Percentiles rank a stretch among this genome's conserved stretches.
Conservation (phyloP, 2,329 filamentous ascomycete genomes). For the Pseudogymnoascus sp. region DNA sequence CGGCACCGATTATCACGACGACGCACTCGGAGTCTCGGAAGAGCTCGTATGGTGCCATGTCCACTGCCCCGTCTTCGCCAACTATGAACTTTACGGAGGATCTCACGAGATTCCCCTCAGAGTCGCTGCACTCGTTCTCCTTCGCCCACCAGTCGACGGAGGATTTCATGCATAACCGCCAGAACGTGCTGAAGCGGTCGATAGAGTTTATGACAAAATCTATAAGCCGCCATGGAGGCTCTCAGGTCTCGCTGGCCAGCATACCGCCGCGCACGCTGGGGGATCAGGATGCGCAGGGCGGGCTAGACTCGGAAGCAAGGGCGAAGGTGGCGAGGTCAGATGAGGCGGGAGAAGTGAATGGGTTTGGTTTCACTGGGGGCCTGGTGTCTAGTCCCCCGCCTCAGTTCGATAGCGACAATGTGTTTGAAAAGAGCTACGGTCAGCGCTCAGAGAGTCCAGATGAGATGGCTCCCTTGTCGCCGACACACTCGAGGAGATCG, state of each 20-base stretch:
- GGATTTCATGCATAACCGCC: slow-evolving; percentile 81
- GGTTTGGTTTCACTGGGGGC: slow-evolving; percentile 40
- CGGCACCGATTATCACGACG: slow-evolving; percentile 46
- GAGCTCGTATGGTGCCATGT: slow-evolving; percentile 18
- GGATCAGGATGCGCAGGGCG: slow-evolving; percentile 78
- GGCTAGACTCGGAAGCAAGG: slow-evolving; percentile 79
- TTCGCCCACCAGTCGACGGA: slow-evolving; percentile 86
- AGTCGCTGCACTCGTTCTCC: slow-evolving; percentile 96
- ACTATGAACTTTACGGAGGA: slow-evolving; percentile 71
- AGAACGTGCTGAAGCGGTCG: slow-evolving; percentile 86
- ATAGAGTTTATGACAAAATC: slow-evolving; percentile 80
- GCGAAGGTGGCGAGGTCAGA: slow-evolving; percentile 70
- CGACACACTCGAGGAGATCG: slow-evolving; percentile 17
- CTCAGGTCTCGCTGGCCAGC: slow-evolving; percentile 67
- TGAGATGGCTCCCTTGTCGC: slow-evolving; percentile 22
- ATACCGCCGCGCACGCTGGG: slow-evolving; percentile 76
- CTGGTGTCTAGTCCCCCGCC: slow-evolving; percentile 76
- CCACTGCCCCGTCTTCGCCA: slow-evolving; percentile 60
- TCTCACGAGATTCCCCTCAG: slow-evolving; percentile 82
- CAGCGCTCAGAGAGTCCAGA: slow-evolving; percentile 46
- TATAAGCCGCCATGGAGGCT: slow-evolving; percentile 65
- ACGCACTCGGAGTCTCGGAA: slow-evolving; percentile 27
- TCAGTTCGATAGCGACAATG: slow-evolving; percentile 58
- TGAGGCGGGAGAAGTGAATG: slow-evolving; percentile 44
- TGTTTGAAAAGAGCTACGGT: slow-evolving; percentile 78